A percentile compares a stretch with the other conserved stretches of the same genome.
These are phyloP conservation scores for Chlamydomonas sp. DNA, from an alignment of 139 green algal species.

Conservation along the genomic window DNA sequence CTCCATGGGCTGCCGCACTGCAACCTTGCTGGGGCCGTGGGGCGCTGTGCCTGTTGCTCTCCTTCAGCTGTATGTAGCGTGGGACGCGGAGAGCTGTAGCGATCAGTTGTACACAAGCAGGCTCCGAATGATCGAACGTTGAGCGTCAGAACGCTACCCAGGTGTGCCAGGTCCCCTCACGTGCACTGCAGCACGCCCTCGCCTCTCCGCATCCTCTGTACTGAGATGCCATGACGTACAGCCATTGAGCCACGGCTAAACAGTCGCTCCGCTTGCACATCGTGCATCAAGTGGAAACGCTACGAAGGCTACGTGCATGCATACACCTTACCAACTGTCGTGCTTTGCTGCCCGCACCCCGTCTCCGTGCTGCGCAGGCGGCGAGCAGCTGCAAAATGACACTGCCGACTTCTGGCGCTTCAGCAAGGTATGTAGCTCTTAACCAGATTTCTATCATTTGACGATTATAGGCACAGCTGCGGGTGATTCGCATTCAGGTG, in stretches of 20 bases:
- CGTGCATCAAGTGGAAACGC: not conserved
- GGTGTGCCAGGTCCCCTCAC: too few relatives aligned
- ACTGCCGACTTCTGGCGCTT: conserved; percentile 77
- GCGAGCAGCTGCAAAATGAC: not conserved
- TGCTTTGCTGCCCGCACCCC: not conserved
- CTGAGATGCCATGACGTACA: not conserved
- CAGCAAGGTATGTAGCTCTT: conserved; percentile 43
- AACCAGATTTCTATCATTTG: too few relatives aligned
- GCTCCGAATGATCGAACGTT: too few relatives aligned
- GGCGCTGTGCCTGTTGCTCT: too few relatives aligned
- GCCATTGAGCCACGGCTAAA: not conserved
- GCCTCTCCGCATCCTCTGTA: not conserved
- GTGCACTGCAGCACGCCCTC: not conserved
- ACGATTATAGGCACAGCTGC: too few relatives aligned
- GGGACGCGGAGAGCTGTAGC: too few relatives aligned
- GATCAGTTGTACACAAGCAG: too few relatives aligned
- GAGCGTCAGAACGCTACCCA: too few relatives aligned
- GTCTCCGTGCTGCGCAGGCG: not conserved
- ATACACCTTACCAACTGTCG: conserved; percentile 7
- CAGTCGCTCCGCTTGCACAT: not conserved
- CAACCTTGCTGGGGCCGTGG: not conserved
- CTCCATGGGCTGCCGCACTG: not conserved
- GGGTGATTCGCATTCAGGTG: too few relatives aligned
- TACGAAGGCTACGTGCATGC: not conserved
- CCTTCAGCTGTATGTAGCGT: too few relatives aligned